Evolutionary conservation across 768 basidiomycete species (phyloP), one percentile per base, ranked within the genome.

Genomic region (Lactifluus subvellereus): DNA sequence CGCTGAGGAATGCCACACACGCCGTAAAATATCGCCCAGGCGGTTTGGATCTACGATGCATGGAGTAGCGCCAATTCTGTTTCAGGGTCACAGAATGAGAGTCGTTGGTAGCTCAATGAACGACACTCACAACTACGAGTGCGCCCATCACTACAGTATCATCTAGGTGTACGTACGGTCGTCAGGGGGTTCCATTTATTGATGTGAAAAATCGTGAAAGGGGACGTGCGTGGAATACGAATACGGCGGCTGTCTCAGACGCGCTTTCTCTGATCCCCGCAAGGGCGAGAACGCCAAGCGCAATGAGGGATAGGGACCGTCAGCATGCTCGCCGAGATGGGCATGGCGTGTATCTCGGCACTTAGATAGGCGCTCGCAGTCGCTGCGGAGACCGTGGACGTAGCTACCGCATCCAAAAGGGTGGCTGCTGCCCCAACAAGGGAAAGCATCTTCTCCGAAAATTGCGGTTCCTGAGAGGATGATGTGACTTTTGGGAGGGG

Each of bases 251-350:
- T 3, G 60, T 57, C 3, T 53, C 51, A 5, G 58, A 56, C 10
- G 67, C 61, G 14, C 55, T 68, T 54, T 68, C 67, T 37, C 49
- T 67, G 40, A 68, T 57, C 14, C 67, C 67, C 13, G 65, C 65
- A 49, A 68, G 61, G 8, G 65, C 61, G 9, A 66, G 52, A 35
- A 68, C n/a, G 9, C 61, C 51, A 35, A 66, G 50, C 1, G 51
- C 65, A 20, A 63, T 14, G n/a, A 68, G 57, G 51, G 63, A 57
- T 18, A 66, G 30, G 30, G 43, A 68, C 45, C 1, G 67, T 57
- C 40, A 68, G 32, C 54, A 60, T 35, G 35, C 38, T 57, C 16
- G 53, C 30, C 11, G 67, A 60, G 22, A 66, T 51, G n/a, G 58
- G 61, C n/a, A 68, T 54, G 18, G 57, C 50, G 35, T 40, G 48